phyloP scores from a whole-genome alignment of 805 yeast genomes.

The Candida insectalens region DNA sequence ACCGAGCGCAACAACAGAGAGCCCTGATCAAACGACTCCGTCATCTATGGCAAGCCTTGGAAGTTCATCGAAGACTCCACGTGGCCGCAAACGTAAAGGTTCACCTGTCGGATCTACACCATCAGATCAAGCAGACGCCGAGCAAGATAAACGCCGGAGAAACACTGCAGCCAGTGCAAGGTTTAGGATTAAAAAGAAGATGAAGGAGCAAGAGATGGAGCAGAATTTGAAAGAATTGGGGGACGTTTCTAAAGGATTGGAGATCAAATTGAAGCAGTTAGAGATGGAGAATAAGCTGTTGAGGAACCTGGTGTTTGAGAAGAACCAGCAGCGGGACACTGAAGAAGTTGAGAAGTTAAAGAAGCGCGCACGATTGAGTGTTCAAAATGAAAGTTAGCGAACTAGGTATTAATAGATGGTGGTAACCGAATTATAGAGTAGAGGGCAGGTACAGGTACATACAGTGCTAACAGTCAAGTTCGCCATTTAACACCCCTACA shows the following conservation, averaged over 20 bases:
- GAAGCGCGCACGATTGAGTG: slow-evolving; percentile 32
- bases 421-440: too few species aligned
- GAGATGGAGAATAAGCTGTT: slow-evolving; percentile 91
- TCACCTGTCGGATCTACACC: background rate
- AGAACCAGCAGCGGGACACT: slow-evolving; percentile 47
- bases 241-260: slow-evolving; percentile 55
- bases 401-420: too few species aligned
- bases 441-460: too few species aligned
- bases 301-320: slow-evolving; percentile 74
- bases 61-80: background rate
- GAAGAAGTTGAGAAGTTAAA: slow-evolving; percentile 44
- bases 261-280: slow-evolving; percentile 66
- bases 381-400: slow-evolving; percentile 10
- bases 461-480: too few species aligned
- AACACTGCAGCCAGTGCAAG: slow-evolving; percentile 94
- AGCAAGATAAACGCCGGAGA: slow-evolving; percentile 68
- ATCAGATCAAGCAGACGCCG: slow-evolving; percentile 18
- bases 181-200: slow-evolving; percentile 84
- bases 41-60: too few species aligned
- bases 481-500: background rate
- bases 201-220: slow-evolving; percentile 89
- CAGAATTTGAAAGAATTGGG: slow-evolving; percentile 61
- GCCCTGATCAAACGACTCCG: background rate
- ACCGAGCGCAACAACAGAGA: background rate
- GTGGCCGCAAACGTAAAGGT: slow-evolving; percentile 1